Conservation (phyloP, 208 protist genomes). For the Trypanosoma brucei region DNA sequence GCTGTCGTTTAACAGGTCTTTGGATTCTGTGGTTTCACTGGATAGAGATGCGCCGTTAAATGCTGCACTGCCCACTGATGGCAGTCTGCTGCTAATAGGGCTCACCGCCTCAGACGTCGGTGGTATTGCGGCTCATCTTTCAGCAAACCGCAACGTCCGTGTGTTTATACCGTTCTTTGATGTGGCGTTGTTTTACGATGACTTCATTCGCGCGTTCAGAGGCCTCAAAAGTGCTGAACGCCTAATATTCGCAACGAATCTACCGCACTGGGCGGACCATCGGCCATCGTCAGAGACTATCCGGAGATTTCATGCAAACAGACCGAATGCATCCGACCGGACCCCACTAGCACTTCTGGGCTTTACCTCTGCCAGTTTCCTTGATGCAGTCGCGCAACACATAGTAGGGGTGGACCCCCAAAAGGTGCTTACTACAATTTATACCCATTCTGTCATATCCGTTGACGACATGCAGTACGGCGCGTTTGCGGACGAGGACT, state of each 20-base stretch:
- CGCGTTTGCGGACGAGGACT: conserved; percentile 8
- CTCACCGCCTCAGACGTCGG: conserved; percentile 12
- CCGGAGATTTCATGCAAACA: conserved; percentile 11
- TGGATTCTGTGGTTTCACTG: too few relatives aligned
- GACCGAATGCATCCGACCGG: conserved; percentile 1
- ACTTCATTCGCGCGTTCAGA: conserved; percentile 25
- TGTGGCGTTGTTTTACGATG: conserved; percentile 28
- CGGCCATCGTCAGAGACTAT: conserved; percentile 9
- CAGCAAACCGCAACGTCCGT: conserved; percentile 2
- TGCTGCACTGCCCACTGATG: too few relatives aligned
- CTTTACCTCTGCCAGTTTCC: conserved; percentile 15
- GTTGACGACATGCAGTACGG: conserved; percentile 30
- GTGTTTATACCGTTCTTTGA: conserved; percentile 34
- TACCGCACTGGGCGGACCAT: conserved; percentile 46
- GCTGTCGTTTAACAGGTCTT: too few relatives aligned
- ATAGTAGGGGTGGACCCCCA: conserved; percentile 14
- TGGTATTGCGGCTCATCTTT: conserved; percentile 19
- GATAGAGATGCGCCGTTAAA: too few relatives aligned
- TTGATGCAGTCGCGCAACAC: conserved; percentile 7
- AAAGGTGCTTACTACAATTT: conserved; percentile 20
- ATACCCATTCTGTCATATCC: not conserved
- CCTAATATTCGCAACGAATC: conserved; percentile 34
- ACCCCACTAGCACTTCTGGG: conserved; percentile 12
- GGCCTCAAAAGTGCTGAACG: conserved; percentile 11
- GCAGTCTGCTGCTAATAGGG: conserved; percentile 16